Percentiles rank a stretch among this genome's conserved stretches.
phyloP scores from a whole-genome alignment of 2,329 filamentous ascomycete species.

The Xylaria sp. region DNA sequence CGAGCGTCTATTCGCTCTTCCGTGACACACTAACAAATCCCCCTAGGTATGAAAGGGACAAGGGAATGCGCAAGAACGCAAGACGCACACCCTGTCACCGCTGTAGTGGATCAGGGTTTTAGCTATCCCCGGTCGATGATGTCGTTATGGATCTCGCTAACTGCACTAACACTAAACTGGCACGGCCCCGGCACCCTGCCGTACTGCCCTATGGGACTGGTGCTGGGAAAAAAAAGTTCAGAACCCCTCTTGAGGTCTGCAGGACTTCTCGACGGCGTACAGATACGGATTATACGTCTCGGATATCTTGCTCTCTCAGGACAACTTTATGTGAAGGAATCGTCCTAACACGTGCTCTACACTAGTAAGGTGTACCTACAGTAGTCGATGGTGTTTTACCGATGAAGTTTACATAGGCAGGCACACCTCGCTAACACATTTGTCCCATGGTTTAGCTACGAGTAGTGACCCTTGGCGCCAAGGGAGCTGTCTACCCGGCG shows the following conservation, averaged over 20 bases:
- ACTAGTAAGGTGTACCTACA: no score
- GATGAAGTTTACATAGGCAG: no score
- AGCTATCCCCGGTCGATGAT: constrained; percentile 11
- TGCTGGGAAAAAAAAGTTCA: not conserved
- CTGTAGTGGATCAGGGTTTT: constrained; percentile 6
- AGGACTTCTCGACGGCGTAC: no score
- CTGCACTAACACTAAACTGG: not conserved
- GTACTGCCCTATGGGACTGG: constrained; percentile 9
- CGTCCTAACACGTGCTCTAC: no score
- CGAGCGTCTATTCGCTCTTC: no score
- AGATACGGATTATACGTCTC: no score
- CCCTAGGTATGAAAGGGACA: not conserved
- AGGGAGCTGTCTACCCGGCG: not conserved
- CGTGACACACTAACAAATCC: no score
- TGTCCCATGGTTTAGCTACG: no score
- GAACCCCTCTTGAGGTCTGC: constrained; percentile 4
- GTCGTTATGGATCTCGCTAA: constrained; percentile 11
- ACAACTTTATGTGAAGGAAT: not conserved
- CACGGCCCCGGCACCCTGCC: constrained; percentile 12
- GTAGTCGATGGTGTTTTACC: no score
- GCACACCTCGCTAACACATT: no score
- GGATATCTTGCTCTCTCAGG: no score
- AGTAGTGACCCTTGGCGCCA: not conserved
- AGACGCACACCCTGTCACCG: constrained; percentile 2
- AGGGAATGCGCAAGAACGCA: not conserved